Conservation (phyloP, 371 early-diverging fungal genomes). For the Rhizopus arrhizus region DNA sequence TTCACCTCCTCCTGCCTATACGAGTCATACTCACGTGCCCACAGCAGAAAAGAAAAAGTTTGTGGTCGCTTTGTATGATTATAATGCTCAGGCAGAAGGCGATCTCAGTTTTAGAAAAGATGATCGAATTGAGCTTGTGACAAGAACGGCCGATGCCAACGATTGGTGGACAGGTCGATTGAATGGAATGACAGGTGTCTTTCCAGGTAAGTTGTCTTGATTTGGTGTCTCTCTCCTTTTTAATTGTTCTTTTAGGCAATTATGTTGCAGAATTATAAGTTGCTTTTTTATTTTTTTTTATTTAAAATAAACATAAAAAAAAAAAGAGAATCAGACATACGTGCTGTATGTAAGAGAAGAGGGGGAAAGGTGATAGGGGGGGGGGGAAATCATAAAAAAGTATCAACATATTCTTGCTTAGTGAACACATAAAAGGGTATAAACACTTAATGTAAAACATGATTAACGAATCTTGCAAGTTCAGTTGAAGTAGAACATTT, state of each 20-base stretch:
- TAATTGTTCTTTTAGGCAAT: constrained; percentile 22
- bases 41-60: constrained; percentile 12
- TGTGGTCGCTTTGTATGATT: constrained; percentile 73
- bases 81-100: constrained; percentile 67
- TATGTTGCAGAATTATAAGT: constrained; percentile 29
- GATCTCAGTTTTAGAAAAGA: constrained; percentile 70
- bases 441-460: constrained; percentile 22
- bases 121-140: constrained; percentile 70
- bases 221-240: neutral
- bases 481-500: constrained; percentile 30
- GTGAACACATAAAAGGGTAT: too few relatives aligned
- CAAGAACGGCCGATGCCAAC: constrained; percentile 58
- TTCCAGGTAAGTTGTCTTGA: constrained; percentile 61
- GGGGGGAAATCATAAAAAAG: neutral
- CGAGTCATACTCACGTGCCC: neutral
- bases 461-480: constrained; percentile 34
- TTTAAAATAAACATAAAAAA: constrained; percentile 9
- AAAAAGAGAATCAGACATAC: constrained; percentile 7
- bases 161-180: constrained; percentile 81
- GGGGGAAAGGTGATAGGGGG: neutral
- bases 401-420: too few relatives aligned
- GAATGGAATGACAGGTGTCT: constrained; percentile 64
- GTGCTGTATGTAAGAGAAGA: neutral
- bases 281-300: constrained; percentile 5
- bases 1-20: constrained; percentile 12